A percentile compares a stretch with the other conserved stretches of the same genome.
Evolutionary conservation across 805 yeast genomes (phyloP).

Genomic region (Wickerhamiella lipophila): DNA sequence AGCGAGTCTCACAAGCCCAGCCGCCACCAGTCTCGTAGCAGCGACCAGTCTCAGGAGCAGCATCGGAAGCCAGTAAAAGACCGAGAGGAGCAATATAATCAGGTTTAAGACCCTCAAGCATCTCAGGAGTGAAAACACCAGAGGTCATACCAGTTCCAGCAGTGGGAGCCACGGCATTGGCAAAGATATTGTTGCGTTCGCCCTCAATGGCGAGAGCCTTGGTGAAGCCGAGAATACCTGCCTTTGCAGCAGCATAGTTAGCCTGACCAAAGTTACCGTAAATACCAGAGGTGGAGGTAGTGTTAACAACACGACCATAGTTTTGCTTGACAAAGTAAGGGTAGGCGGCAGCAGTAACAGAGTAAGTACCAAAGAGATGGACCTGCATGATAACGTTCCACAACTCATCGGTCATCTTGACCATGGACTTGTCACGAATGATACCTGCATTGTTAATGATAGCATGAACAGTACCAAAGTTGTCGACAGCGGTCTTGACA

Average conservation of each 20-base stretch:
- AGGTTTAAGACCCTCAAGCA: conserved; percentile 74
- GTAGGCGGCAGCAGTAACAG: conserved; percentile 83
- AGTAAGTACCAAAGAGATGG: conserved; percentile 70
- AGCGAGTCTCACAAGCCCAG: conserved; percentile 88
- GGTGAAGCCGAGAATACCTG: conserved; percentile 74
- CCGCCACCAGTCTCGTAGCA: conserved; percentile 92
- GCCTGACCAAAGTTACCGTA: conserved; percentile 98
- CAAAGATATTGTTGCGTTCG: conserved; percentile 57
- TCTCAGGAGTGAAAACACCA: conserved; percentile 68
- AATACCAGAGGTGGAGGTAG: conserved; percentile 91
- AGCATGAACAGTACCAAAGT: conserved; percentile 73
- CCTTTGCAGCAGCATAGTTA: conserved; percentile 87
- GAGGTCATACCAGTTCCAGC: conserved; percentile 97
- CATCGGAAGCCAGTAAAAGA: conserved; percentile 64
- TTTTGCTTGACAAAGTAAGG: conserved; percentile 70
- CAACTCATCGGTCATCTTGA: conserved; percentile 68
- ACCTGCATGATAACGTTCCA: conserved; percentile 75
- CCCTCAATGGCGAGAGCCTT: conserved; percentile 88
- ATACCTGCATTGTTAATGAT: conserved; percentile 92
- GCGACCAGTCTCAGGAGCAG: conserved; percentile 63
- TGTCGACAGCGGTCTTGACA: conserved; percentile 59
- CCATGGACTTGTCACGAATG: conserved; percentile 75
- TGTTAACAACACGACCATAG: conserved; percentile 72
- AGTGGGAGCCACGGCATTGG: conserved; percentile 85
- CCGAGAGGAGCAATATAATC: conserved; percentile 83